Evolutionary conservation across 352 stramenopile species (phyloP), one percentile per base, ranked within the genome.

Genomic region (Globisporangium paddicum): DNA sequence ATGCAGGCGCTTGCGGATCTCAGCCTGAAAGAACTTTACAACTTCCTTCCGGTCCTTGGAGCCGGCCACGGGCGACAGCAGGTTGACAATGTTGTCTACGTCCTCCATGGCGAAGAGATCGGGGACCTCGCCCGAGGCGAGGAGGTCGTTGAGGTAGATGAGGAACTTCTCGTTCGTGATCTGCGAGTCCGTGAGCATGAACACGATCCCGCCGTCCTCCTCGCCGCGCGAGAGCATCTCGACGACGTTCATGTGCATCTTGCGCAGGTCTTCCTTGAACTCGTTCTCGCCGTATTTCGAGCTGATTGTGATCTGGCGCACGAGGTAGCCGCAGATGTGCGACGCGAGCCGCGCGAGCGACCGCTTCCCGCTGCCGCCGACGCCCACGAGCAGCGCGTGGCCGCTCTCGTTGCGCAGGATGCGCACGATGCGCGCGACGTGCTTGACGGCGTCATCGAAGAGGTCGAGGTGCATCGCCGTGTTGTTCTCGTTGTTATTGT

Each of bases 81-180:
- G 44, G 53, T 96, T 97, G 53, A 96, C 86, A 55, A 98, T 98
- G 18, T 83, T 88, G 69, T 98, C 95, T 55, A 97, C 85, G 62
- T 98, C 96, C 71, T 98, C 96, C 38, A 73, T 79, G 5, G 93
- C 84, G 62, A 98, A 98, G 14, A 98, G 71, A 58, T 98, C 95
- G 0, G 93, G 90, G 37, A 98, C 96, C 57, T 98, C 95, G 19
- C 94, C 95, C 0, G 80, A 96, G 0, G 94, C 93, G 8, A 98
- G 70, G 26, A 98, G 67, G 77, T 98, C 94, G 68, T 98, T 98
- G 35, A 98, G 68, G 62, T 96, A 98, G 52, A 98, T 97, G 16
- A 98, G 72, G 70, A 98, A 98, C 38, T 96, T 90, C 63, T 98
- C 94, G 72, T 98, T 98, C 11, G 92, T 97, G 66, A 98, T 98